Evolutionary conservation across 129 eudicot species (phyloP), one percentile per base, ranked within the genome.

Genomic region (Arctium minus): DNA sequence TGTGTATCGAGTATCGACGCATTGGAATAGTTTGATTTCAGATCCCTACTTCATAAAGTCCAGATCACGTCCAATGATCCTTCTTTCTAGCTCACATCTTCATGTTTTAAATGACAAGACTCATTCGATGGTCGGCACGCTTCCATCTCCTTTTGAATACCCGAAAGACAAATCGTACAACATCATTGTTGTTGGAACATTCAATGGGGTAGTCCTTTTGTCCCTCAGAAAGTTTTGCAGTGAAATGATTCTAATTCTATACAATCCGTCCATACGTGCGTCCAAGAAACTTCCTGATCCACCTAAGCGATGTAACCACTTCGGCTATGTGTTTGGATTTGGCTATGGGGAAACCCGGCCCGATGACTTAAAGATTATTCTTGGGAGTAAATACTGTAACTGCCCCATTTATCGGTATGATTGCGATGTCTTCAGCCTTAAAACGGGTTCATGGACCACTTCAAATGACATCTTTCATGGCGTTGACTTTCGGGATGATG

Each of bases 131-230:
- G 27, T 22, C 27, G 27, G 27, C 27, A 22, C 27, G 6, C 50
- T 13, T 35, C 8, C 64, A 22, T 64, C 6, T 64, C 85, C 74
- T 62, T 13, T 30, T 4, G 46, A n/a, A 81, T 12, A 56, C 60
- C 38, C 4, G 27, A 5, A 1, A 74, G 7, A 5, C n/a, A 12
- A 1, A 12, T 48, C 17, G 2, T 48, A 48, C 60, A 48, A 12
- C 17, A 12, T 48, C 17, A 22, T 4, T 8, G 37, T 56, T 72
- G 4, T 81, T 17, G 85, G 85, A 29, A 62, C 68, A 0, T 60
- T 73, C 44, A 73, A 74, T 9, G 85, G 80, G 22, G 40, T 81
- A 73, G 74, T 74, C 64, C 36, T 81, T 31, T 38, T 81, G 35
- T 10, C 29, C 9, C 5, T 11, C 13, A 0, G 0, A 2, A 48